phyloP scores from a whole-genome alignment of 306 rosid genomes.

The Gastrolobium bilobum region DNA sequence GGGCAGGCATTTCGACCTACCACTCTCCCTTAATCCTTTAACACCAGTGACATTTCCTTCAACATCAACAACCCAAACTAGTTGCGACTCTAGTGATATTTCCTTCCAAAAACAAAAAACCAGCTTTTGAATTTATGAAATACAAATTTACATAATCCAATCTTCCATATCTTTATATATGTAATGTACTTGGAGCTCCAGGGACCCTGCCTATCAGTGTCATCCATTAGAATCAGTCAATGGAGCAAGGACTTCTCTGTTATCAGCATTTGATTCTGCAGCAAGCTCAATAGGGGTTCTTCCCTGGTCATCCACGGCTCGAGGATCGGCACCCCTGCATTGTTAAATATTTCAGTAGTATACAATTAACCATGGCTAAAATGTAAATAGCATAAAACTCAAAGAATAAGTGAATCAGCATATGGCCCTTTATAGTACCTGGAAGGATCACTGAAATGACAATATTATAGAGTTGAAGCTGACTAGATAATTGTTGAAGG shows the following conservation, averaged over 20 bases:
- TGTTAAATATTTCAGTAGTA: constrained; percentile 43
- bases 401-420: background rate
- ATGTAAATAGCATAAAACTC: constrained; percentile 10
- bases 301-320: constrained; percentile 81
- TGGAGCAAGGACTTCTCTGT: constrained; percentile 68
- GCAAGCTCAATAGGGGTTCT: constrained; percentile 85
- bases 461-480: background rate
- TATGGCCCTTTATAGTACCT: constrained; percentile 18
- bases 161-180: constrained; percentile 58
- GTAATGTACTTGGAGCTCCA: constrained; percentile 49
- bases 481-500: constrained; percentile 8
- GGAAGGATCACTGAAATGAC: constrained; percentile 8
- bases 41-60: constrained; percentile 56
- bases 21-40: constrained; percentile 67
- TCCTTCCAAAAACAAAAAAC: constrained; percentile 29
- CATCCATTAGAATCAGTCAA: constrained; percentile 77
- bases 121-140: constrained; percentile 64
- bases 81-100: constrained; percentile 22
- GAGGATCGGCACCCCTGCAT: constrained; percentile 96
- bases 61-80: background rate
- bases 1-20: constrained; percentile 78
- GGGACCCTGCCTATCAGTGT: constrained; percentile 44
- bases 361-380: constrained; percentile 12
- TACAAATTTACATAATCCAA: constrained; percentile 77
- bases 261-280: constrained; percentile 72